Evolutionary conservation across 768 basidiomycete genomes (phyloP).

Genomic region (Dentipellis fragilis): DNA sequence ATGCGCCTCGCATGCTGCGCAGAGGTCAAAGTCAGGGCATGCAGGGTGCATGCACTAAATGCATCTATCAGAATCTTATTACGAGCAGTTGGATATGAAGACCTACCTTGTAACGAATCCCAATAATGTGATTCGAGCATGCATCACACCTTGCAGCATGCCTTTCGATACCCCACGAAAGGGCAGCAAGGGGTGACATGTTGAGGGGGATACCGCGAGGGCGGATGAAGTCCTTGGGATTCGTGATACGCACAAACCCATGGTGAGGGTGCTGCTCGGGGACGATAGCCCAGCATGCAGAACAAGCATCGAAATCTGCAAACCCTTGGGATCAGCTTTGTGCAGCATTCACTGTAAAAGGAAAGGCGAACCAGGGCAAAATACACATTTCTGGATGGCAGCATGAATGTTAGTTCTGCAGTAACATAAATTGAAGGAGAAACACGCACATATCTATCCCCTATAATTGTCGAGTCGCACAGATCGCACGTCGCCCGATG

Average conservation of each 20-base stretch:
- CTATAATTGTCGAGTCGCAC: constrained; percentile 62
- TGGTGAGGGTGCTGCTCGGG: constrained; percentile 69
- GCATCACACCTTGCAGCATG: constrained; percentile 59
- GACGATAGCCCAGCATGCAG: constrained; percentile 62
- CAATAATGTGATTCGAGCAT: constrained; percentile 45
- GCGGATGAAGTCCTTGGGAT: constrained; percentile 39
- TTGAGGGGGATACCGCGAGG: constrained; percentile 27
- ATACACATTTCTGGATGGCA: constrained; percentile 61
- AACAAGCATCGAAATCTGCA: constrained; percentile 67
- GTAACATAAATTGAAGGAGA: background rate
- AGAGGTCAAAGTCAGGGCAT: constrained; percentile 79
- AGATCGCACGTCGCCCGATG: constrained; percentile 70
- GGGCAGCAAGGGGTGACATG: background rate
- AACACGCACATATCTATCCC: constrained; percentile 59
- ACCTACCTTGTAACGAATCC: constrained; percentile 52
- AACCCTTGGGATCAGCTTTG: background rate
- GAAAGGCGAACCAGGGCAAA: constrained; percentile 38
- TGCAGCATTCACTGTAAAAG: background rate
- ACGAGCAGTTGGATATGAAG: background rate
- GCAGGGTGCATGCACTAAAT: constrained; percentile 60
- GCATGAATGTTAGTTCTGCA: background rate
- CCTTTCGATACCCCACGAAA: background rate
- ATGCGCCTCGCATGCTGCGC: constrained; percentile 66
- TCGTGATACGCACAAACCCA: constrained; percentile 54
- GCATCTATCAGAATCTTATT: background rate